These are phyloP conservation scores for Boechera divaricarpa DNA, from an alignment of 345 rosid species.

Conservation along the genomic window DNA sequence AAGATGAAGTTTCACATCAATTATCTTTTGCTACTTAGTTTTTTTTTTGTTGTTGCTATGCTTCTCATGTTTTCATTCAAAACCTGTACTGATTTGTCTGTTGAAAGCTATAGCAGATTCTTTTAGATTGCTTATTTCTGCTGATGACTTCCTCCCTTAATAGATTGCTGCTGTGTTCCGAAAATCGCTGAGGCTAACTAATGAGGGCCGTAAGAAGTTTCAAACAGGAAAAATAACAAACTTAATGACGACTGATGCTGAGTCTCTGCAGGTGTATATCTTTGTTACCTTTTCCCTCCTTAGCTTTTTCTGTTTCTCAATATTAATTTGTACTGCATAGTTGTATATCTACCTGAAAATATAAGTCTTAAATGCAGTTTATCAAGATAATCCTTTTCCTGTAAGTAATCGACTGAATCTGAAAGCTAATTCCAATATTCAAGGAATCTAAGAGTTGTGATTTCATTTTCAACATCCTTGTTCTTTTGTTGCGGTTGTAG, in stretches of 20 bases:
- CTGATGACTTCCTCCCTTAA: slow-evolving; percentile 25
- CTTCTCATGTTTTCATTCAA: slow-evolving; percentile 20
- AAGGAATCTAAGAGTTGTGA: neutral
- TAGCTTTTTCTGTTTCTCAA: slow-evolving; percentile 7
- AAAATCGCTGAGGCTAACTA: slow-evolving; percentile 90
- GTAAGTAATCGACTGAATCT: neutral
- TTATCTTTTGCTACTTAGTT: slow-evolving; percentile 22
- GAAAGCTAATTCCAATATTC: slow-evolving; percentile 21
- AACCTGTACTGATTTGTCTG: slow-evolving; percentile 5
- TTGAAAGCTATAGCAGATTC: slow-evolving; percentile 7
- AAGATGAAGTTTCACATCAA: slow-evolving; percentile 41
- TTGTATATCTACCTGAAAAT: slow-evolving; percentile 3
- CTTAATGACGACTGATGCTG: slow-evolving; percentile 98
- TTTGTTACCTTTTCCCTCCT: slow-evolving; percentile 13
- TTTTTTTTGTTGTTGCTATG: neutral
- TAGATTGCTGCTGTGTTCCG: slow-evolving; percentile 98
- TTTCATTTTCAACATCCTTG: slow-evolving; percentile 3
- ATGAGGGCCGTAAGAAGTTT: slow-evolving; percentile 84
- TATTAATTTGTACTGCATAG: slow-evolving; percentile 8
- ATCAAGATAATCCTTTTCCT: slow-evolving; percentile 16
- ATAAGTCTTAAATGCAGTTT: slow-evolving; percentile 15
- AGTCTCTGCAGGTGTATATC: slow-evolving; percentile 81
- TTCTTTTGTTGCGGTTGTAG: slow-evolving; percentile 7
- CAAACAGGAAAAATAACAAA: slow-evolving; percentile 95
- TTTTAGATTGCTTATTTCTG: slow-evolving; percentile 8